Evolutionary conservation across 2,329 filamentous ascomycete species (phyloP).

Genomic region (Fusarium mangiferae): DNA sequence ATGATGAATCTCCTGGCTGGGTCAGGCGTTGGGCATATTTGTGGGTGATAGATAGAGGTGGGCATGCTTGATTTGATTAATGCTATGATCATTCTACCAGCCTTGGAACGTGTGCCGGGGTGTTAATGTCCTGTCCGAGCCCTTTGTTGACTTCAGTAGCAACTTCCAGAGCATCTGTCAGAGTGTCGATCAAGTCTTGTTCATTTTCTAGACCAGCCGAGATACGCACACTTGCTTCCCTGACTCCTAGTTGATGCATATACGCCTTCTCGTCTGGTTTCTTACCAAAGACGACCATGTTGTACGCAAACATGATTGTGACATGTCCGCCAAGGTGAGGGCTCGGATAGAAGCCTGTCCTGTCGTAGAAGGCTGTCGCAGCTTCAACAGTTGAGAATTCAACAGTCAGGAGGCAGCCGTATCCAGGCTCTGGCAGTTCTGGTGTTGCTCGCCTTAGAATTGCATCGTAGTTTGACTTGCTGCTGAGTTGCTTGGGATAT

Average conservation of each 20-base stretch:
- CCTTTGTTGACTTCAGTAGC: constrained; percentile 32
- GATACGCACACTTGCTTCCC: constrained; percentile 56
- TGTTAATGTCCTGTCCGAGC: not conserved
- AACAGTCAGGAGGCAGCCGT: constrained; percentile 65
- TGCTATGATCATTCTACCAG: not conserved
- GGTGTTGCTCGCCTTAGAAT: constrained; percentile 51
- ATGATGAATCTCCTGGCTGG: constrained; percentile 27
- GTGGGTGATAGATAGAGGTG: constrained; percentile 31
- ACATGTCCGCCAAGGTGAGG: constrained; percentile 65
- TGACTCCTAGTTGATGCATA: constrained; percentile 52
- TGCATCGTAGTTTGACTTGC: constrained; percentile 48
- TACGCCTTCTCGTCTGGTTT: constrained; percentile 50
- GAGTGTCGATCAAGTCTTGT: constrained; percentile 54
- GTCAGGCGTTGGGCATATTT: constrained; percentile 41
- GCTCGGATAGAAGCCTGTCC: constrained; percentile 59
- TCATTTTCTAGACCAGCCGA: constrained; percentile 59
- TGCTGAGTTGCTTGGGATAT: constrained; percentile 55
- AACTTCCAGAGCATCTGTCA: constrained; percentile 48
- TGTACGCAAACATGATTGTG: constrained; percentile 61
- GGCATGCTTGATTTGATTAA: constrained; percentile 25
- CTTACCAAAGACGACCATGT: constrained; percentile 55
- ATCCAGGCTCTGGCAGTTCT: constrained; percentile 61
- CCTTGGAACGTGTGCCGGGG: not conserved
- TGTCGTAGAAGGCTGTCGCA: constrained; percentile 61
- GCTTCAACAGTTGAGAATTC: constrained; percentile 57